Evolutionary conservation across 2,329 filamentous ascomycete species (phyloP), one percentile per base, ranked within the genome.

Genomic region (Nemania sp.): DNA sequence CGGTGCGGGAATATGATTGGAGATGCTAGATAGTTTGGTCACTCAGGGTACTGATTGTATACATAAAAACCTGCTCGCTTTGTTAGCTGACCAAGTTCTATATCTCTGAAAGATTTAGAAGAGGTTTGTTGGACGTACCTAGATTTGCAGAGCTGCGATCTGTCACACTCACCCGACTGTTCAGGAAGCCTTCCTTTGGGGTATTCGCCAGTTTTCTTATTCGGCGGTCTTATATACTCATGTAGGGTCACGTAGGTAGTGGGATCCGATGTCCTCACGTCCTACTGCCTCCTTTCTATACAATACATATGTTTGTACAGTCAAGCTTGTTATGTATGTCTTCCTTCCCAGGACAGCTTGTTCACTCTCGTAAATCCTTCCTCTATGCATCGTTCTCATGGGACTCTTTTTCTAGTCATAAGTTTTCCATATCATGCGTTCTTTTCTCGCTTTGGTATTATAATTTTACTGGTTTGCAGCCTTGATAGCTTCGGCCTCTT

Each of bases 401-500:
- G 6, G 5, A 59, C 24, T 20, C 47, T 24, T 20, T 5, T 41
- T 24, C 10, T 24, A 1, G 13, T 18, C 18, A 3, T 35, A 35
- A 54, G 2, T 38, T 24, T 38, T 4, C 22, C 29, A 52, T 60
- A 7, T 18, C 24, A 15, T 43, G 18, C 11, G 38, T 18, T 43
- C 15, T 15, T 53, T 35, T 24, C n/a, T 63, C 11, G 47, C 15
- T 54, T 49, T 11, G 13, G 22, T 3, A n/a, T 56, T 58, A 26
- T 43, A 41, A 10, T 38, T 62, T 73, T 75, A 77, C 62, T 77
- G 65, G 66, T 76, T 76, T 49, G 77, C 76, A 58, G 78, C 73
- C 75, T 79, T 82, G 75, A 84, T 79, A 60, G 81, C 80, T 45
- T 84, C 82, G 47, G 82, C 82, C 72, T 84, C 84, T 63, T 82